Evolutionary conservation across 352 stramenopile genomes (phyloP).

Genomic region (Aphanomyces cochlioides): DNA sequence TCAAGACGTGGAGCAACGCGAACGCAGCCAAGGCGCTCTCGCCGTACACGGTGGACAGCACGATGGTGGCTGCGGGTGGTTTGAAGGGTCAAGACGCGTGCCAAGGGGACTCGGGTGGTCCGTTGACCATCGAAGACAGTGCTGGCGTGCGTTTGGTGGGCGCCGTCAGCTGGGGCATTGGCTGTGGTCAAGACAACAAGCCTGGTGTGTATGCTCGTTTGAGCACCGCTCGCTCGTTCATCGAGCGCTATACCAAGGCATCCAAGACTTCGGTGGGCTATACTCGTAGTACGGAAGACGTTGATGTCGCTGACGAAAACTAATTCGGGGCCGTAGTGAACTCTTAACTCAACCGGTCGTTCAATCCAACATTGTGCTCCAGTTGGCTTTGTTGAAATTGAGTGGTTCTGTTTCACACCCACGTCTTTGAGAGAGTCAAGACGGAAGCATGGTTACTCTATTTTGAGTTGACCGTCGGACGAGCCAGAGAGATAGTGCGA

Average conservation of each 20-base stretch:
- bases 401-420: constrained; percentile 34
- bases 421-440: constrained; percentile 51
- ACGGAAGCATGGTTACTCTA: constrained; percentile 49
- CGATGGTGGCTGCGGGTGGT: constrained; percentile 54
- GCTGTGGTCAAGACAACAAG: constrained; percentile 28
- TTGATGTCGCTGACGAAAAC: too few relatives aligned
- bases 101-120: constrained; percentile 38
- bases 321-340: too few relatives aligned
- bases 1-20: constrained; percentile 44
- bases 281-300: too few relatives aligned
- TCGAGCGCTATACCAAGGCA: neutral
- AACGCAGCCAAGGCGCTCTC: constrained; percentile 41
- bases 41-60: constrained; percentile 36
- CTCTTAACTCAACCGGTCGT: too few relatives aligned
- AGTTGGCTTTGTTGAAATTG: too few relatives aligned
- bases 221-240: neutral
- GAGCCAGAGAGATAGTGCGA: constrained; percentile 47
- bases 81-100: constrained; percentile 33
- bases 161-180: constrained; percentile 35
- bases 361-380: too few relatives aligned
- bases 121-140: constrained; percentile 28
- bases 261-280: too few relatives aligned
- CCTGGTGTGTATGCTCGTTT: constrained; percentile 20
- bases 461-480: constrained; percentile 46
- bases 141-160: constrained; percentile 30